These are phyloP conservation scores for Colletotrichum zoysiae DNA, from an alignment of 2,329 filamentous ascomycete genomes.

Conservation along the genomic window DNA sequence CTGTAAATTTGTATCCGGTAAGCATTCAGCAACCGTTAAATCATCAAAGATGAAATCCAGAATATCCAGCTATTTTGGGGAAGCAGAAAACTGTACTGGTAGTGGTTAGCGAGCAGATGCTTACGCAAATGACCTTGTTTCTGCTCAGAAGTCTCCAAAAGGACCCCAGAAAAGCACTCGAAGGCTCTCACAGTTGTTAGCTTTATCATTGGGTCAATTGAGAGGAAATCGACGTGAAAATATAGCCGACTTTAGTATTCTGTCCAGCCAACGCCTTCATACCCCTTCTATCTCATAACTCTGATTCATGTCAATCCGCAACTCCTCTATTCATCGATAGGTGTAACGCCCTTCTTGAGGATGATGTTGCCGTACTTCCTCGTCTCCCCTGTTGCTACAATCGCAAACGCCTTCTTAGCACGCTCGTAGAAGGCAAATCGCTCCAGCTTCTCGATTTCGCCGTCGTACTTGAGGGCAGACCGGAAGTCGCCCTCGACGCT, in stretches of 20 bases:
- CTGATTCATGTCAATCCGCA: neutral
- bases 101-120: no score
- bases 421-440: slow-evolving; percentile 36
- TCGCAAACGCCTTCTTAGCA: slow-evolving; percentile 35
- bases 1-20: neutral
- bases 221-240: neutral
- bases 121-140: neutral
- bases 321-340: neutral
- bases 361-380: slow-evolving; percentile 39
- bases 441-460: slow-evolving; percentile 38
- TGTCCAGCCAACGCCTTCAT: neutral
- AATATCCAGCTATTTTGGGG: no score
- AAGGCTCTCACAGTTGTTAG: no score
- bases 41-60: no score
- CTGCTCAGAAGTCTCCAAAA: no score
- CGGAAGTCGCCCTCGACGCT: slow-evolving; percentile 37
- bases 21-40: no score
- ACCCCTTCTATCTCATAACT: neutral
- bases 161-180: no score
- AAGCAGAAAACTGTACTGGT: no score
- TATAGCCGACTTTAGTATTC: neutral
- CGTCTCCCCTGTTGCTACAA: slow-evolving; percentile 34
- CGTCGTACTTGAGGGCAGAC: slow-evolving; percentile 26
- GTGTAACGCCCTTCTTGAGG: slow-evolving; percentile 37
- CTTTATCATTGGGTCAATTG: neutral